Base-by-base conservation (phyloP, 2,329 filamentous ascomycete genomes). In the Alternaria panax region DNA sequence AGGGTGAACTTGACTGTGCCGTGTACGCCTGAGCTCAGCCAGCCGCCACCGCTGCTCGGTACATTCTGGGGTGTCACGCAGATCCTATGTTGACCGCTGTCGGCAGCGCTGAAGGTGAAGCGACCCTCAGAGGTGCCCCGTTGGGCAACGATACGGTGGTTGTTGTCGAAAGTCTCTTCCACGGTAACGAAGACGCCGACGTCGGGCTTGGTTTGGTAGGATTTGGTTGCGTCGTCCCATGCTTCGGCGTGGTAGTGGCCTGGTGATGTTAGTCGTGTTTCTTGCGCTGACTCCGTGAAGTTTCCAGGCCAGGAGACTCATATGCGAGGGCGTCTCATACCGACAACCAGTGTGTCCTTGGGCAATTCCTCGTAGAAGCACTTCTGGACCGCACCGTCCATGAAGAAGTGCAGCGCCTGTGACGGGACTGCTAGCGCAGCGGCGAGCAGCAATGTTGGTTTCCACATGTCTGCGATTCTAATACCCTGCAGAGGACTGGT, bases 281-380 rank as follows among this genome's bases (percentile, higher is more conserved):
- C 14, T 18, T 38, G 20, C 18, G 28, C n/a, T 25, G 18, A 8
- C n/a, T 32, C n/a, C 12, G 7, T 7, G 20, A 28, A n/a, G 24
- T 25, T 4, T 32, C 30, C 6, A 4, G 20, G 30, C 22, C 27
- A 18, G 7, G 45, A 25, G 30, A 24, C 8, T 24, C 28, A 36
- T n/a, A 2, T 7, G 3, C 14, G 25, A 28, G 14, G 2, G 14
- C 32, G 9, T 41, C 11, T 50, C 87, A 63, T 83, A 90, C 88
- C 95, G 60, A 97, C 93, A 56, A 99, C 94, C 59, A 99, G 83
- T 14, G 95, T 98, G 80, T 97, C 94, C 84, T 98, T 97, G 67
- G 95, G 93, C 60, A 99, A 87, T 80, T 98, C 94, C 83, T 99
- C 95, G 82, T 91, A 96, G 88, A 99, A 99, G 82, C 95, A 99